Percentiles rank a stretch among this genome's conserved stretches.
Conservation (phyloP, 768 basidiomycete species). For the Russula lepida region DNA sequence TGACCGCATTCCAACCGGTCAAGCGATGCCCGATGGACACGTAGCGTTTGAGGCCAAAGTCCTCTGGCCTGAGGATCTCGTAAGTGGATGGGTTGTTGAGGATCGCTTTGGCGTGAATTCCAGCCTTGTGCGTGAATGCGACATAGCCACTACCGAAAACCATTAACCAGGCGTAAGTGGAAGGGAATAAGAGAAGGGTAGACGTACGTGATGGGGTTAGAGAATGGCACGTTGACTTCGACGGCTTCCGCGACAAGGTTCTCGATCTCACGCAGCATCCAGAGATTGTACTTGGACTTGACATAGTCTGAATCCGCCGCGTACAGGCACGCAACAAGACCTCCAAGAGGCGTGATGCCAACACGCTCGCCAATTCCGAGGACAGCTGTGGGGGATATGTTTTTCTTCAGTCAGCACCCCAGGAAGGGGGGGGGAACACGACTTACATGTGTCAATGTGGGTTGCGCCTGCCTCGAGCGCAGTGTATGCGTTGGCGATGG, state of each 20-base stretch:
- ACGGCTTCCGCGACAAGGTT: constrained; percentile 98
- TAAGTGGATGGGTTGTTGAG: constrained; percentile 99
- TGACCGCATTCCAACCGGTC: constrained; percentile 99
- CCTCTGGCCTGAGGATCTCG: constrained; percentile 98
- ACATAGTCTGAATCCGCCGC: constrained; percentile 98
- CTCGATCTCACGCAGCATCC: constrained; percentile 97
- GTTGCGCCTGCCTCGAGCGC: constrained; percentile 98
- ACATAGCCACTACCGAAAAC: constrained; percentile 73
- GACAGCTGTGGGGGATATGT: constrained; percentile 46
- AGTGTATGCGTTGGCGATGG: constrained; percentile 97
- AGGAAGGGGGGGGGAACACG: not conserved
- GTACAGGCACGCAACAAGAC: constrained; percentile 92
- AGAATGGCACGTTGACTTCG: constrained; percentile 95
- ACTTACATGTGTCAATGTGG: constrained; percentile 92
- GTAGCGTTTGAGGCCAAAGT: constrained; percentile 95
- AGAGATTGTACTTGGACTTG: constrained; percentile 97
- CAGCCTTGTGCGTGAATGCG: constrained; percentile 99
- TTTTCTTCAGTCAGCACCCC: constrained; percentile 1
- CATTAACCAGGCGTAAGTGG: not conserved
- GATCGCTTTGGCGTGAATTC: constrained; percentile 99
- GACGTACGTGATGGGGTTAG: constrained; percentile 84
- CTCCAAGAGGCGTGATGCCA: constrained; percentile 96
- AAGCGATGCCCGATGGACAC: constrained; percentile 96
- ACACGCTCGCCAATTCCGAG: constrained; percentile 99
- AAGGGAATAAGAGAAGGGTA: not conserved